Evolutionary conservation across 2,329 filamentous ascomycete species (phyloP).

Genomic region (Pyrenophora seminiperda): DNA sequence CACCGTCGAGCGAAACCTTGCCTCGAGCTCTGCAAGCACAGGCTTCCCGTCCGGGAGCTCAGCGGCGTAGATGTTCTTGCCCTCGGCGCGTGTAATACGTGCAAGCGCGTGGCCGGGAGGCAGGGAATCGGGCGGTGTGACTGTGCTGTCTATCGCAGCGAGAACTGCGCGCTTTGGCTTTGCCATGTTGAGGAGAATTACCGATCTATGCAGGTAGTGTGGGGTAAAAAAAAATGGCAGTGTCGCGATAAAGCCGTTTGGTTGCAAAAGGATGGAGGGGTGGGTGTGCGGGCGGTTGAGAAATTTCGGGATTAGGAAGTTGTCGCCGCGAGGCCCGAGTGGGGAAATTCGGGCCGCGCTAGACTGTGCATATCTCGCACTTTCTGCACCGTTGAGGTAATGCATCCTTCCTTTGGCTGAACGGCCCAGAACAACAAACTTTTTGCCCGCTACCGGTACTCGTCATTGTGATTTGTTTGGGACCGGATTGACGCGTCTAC

Average conservation of each 20-base stretch:
- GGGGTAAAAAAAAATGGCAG: background rate
- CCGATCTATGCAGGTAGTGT: background rate
- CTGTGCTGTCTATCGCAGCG: slow-evolving; percentile 75
- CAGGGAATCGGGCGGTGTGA: slow-evolving; percentile 63
- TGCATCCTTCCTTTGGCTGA: slow-evolving; percentile 1
- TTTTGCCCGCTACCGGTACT: background rate
- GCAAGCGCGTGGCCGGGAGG: slow-evolving; percentile 67
- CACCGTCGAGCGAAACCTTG: slow-evolving; percentile 86
- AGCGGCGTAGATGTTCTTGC: slow-evolving; percentile 87
- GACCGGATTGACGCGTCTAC: background rate
- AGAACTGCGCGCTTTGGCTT: slow-evolving; percentile 77
- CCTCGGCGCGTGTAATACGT: slow-evolving; percentile 78
- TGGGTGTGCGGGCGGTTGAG: slow-evolving; percentile 1
- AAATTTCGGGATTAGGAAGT: slow-evolving; percentile 14
- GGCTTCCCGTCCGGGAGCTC: slow-evolving; percentile 67
- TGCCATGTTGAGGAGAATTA: slow-evolving; percentile 58
- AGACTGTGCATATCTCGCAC: slow-evolving; percentile 10
- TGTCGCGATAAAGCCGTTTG: background rate
- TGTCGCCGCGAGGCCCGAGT: slow-evolving; percentile 9
- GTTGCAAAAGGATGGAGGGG: slow-evolving; percentile 11
- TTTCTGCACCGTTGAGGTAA: slow-evolving; percentile 14
- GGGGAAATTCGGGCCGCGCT: slow-evolving; percentile 16
- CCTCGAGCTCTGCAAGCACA: slow-evolving; percentile 78
- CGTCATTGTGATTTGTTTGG: background rate
- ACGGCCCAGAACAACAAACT: background rate